Evolutionary conservation across 208 protist species (phyloP), one percentile per base, ranked within the genome.

Genomic region (Acanthamoeba royreba): DNA sequence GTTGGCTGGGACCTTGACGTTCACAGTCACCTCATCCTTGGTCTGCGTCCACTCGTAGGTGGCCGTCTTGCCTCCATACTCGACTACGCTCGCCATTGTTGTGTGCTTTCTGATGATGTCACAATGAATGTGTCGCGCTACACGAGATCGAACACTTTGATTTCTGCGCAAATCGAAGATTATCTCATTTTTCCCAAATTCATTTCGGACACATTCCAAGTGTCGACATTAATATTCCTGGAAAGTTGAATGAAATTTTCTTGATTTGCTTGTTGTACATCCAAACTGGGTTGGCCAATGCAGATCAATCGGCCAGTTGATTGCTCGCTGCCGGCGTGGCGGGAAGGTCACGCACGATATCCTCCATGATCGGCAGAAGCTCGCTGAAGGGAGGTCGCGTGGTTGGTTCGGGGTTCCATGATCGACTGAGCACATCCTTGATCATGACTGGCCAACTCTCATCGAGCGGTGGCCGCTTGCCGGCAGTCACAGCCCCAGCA

Each of bases 381-480:
- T 96, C 93, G 4, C 13, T 35, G 43, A 96, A 95, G 1, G 5
- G 38, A 0, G 93, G 95, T 46, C 95, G 66, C 28, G 40, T n/a
- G 7, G 33, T 31, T 17, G 93, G 91, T 43, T 94, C 91, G 43
- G 63, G 61, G 17, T 63, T 31, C 95, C 95, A 96, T 38, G 72
- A 95, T 4, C 38, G 28, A 17, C 43, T 63, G 8, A 96, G 25
- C 8, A 96, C 35, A 13, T 79, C n/a, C 15, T 46, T 5, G 5
- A 94, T 46, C 31, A 22, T 19, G 35, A 43, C 11, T 4, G 85
- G 85, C 85, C 85, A 91, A 7, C 17, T 5, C 13, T 38, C 85
- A 31, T 61, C 46, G n/a, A 72, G 3, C 19, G 85, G 9, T 15
- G 85, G 85, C 55, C 85, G 47, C 55, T 91, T 63, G 28, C 85